Evolutionary conservation across 495 filamentous ascomycete genomes (phyloP), one percentile per base, ranked within the genome.

Genomic region (Monascus purpureus): DNA sequence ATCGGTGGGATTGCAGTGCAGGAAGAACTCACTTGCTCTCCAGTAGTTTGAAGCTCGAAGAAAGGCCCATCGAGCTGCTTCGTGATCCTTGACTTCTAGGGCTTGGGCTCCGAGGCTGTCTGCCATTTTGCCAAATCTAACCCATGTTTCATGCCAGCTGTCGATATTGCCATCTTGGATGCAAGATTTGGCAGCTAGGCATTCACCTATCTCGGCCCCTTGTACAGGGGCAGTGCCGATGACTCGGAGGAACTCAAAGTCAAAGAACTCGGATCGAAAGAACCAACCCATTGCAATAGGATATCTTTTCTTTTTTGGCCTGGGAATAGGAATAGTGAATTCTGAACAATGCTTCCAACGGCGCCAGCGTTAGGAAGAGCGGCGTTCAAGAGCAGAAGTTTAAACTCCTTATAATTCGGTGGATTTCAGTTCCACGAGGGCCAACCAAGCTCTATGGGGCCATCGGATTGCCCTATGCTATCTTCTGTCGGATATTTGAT

Each of bases 231-330:
- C 43, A 1, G 33, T 59, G 29, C 46, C 51, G 3, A 72, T 54
- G 9, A 70, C 25, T 0, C 66, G 58, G 6, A 57, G 12, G 2
- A 41, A 19, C 31, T 72, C 66, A 42, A 72, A 70, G 30, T 68
- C 34, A 38, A 43, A 58, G 54, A 38, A 57, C 52, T 13, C 33
- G n/a, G n/a, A n/a, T n/a, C n/a, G n/a, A n/a, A n/a, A n/a, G n/a
- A n/a, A n/a, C n/a, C n/a, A n/a, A n/a, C n/a, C n/a, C n/a, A n/a
- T n/a, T n/a, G n/a, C n/a, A n/a, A n/a, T n/a, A n/a, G n/a, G n/a
- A n/a, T n/a, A n/a, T n/a, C n/a, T n/a, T n/a, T n/a, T n/a, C n/a
- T n/a, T n/a, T n/a, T n/a, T n/a, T n/a, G n/a, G n/a, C n/a, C n/a
- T n/a, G n/a, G n/a, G n/a, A n/a, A n/a, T n/a, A n/a, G n/a, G n/a